phyloP scores from a whole-genome alignment of 768 basidiomycete genomes.

The Tylopilus intermedius region DNA sequence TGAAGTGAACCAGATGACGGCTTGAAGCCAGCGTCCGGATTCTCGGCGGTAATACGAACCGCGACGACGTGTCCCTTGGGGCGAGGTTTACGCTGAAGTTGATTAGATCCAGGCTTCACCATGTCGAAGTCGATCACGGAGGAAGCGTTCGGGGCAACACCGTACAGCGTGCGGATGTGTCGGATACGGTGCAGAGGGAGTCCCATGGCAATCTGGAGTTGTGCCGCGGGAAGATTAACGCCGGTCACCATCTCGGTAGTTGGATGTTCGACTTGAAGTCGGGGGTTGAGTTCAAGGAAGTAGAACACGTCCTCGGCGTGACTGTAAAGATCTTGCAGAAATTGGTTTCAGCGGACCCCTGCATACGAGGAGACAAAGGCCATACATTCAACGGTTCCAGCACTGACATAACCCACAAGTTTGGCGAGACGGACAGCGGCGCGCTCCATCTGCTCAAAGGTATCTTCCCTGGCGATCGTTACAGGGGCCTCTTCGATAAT shows the following conservation, averaged over 20 bases:
- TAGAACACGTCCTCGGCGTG: constrained; percentile 91
- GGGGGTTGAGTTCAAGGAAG: constrained; percentile 98
- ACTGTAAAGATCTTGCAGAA: constrained; percentile 78
- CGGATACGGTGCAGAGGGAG: constrained; percentile 92
- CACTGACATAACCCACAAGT: constrained; percentile 97
- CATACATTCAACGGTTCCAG: constrained; percentile 95
- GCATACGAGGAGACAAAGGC: neutral
- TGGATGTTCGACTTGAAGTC: constrained; percentile 99
- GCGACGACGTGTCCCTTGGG: constrained; percentile 99
- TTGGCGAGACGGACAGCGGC: constrained; percentile 99
- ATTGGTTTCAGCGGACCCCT: neutral
- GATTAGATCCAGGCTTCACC: constrained; percentile 78
- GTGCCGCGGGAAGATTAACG: constrained; percentile 95
- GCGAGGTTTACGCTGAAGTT: constrained; percentile 88
- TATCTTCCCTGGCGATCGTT: constrained; percentile 88
- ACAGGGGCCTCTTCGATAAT: constrained; percentile 99
- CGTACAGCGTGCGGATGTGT: constrained; percentile 93
- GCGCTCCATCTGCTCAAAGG: constrained; percentile 96
- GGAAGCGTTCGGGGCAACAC: constrained; percentile 81
- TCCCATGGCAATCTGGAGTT: constrained; percentile 98
- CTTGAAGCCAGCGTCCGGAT: constrained; percentile 99
- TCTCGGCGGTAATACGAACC: constrained; percentile 98
- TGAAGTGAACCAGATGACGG: constrained; percentile 95
- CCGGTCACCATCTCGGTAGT: constrained; percentile 99
- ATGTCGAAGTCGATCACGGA: constrained; percentile 98